A percentile compares a stretch with the other conserved stretches of the same genome.
Evolutionary conservation across 805 yeast genomes (phyloP).

Genomic region (Saccharomycopsis babjevae): DNA sequence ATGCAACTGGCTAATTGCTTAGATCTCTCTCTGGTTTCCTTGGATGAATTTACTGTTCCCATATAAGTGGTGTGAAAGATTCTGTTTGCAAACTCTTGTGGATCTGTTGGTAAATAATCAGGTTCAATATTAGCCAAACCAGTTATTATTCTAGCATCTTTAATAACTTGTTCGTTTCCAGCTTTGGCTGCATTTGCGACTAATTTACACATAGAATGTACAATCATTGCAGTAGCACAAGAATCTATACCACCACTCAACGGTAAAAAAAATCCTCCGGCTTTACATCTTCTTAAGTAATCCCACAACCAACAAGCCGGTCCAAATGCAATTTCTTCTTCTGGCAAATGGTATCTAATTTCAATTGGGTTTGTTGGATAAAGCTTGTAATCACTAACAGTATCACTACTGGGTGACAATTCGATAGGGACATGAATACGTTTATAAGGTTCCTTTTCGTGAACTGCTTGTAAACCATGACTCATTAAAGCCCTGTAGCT

Average conservation of each 20-base stretch:
- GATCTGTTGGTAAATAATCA: conserved; percentile 59
- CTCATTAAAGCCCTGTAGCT: conserved; percentile 65
- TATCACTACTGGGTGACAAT: conserved; percentile 47
- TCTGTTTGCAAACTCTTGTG: conserved; percentile 64
- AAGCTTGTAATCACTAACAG: conserved; percentile 49
- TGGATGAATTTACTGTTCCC: conserved; percentile 93
- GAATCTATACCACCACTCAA: conserved; percentile 96
- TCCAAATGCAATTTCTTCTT: conserved; percentile 94
- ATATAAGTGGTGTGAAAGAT: conserved; percentile 86
- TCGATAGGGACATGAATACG: conserved; percentile 55
- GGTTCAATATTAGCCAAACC: conserved; percentile 32
- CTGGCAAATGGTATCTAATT: conserved; percentile 66
- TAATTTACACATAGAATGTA: conserved; percentile 85
- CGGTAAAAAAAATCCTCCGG: conserved; percentile 89
- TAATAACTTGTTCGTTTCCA: conserved; percentile 69
- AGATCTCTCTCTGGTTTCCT: conserved; percentile 78
- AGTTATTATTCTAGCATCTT: conserved; percentile 63
- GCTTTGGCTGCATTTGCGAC: conserved; percentile 58
- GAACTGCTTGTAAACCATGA: conserved; percentile 58
- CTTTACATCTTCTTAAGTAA: conserved; percentile 79
- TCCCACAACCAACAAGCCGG: conserved; percentile 99
- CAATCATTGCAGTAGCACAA: conserved; percentile 94
- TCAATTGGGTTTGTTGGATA: conserved; percentile 44
- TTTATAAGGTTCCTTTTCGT: conserved; percentile 27
- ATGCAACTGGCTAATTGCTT: conserved; percentile 60